Evolutionary conservation across 495 filamentous ascomycete species (phyloP).

Genomic region (Cudoniella acicularis): DNA sequence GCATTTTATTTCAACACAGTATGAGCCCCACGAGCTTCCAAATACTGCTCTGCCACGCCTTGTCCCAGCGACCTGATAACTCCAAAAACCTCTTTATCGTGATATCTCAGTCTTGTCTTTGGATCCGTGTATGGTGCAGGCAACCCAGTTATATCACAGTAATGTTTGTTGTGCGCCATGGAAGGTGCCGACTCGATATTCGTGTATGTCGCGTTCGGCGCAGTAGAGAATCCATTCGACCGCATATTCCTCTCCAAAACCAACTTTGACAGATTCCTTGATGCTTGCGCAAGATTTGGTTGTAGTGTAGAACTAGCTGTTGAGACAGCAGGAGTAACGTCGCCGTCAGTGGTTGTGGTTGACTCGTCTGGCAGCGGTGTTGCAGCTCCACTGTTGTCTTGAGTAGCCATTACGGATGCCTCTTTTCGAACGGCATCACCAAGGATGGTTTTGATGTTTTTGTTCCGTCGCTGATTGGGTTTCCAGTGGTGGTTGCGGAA

Average conservation of each 20-base stretch:
- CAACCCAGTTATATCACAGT: slow-evolving; percentile 93
- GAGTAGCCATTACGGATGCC: slow-evolving; percentile 73
- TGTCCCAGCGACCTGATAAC: slow-evolving; percentile 73
- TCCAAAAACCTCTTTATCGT: slow-evolving; percentile 83
- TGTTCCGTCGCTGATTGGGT: slow-evolving; percentile 90
- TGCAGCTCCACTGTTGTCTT: slow-evolving; percentile 74
- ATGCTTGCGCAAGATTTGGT: slow-evolving; percentile 77
- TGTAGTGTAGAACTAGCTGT: slow-evolving; percentile 38
- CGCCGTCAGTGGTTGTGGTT: slow-evolving; percentile 51
- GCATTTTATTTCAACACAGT: slow-evolving; percentile 72
- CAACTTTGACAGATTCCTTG: slow-evolving; percentile 76
- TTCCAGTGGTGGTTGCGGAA: slow-evolving; percentile 90
- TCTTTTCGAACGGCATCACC: slow-evolving; percentile 84
- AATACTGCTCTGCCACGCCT: slow-evolving; percentile 76
- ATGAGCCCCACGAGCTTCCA: slow-evolving; percentile 87
- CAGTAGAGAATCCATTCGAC: slow-evolving; percentile 26
- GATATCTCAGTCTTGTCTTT: slow-evolving; percentile 86
- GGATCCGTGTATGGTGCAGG: slow-evolving; percentile 87
- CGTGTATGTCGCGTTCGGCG: slow-evolving; percentile 83
- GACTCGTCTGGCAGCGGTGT: slow-evolving; percentile 59
- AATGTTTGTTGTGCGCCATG: slow-evolving; percentile 70
- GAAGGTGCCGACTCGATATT: slow-evolving; percentile 92
- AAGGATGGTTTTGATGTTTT: slow-evolving; percentile 95
- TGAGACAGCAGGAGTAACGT: slow-evolving; percentile 55
- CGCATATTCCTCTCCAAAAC: slow-evolving; percentile 66